These are phyloP conservation scores for Chloropicon primus DNA, from an alignment of 139 green algal genomes.

Conservation along the genomic window DNA sequence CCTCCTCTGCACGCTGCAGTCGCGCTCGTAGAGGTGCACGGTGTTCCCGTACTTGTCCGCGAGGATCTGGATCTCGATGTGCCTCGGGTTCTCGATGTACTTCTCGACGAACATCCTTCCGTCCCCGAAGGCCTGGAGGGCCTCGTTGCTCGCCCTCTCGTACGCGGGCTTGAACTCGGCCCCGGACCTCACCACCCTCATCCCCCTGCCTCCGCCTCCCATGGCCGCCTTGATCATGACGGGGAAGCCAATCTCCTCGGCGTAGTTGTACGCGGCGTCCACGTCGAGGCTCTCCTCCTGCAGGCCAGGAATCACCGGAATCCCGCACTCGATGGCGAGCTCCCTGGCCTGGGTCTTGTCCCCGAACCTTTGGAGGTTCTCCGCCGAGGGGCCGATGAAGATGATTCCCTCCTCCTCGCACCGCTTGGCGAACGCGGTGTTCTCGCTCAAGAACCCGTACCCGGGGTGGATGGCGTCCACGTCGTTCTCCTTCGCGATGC, in stretches of 20 bases:
- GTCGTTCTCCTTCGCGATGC: constrained; percentile 60
- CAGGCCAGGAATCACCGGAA: constrained; percentile 79
- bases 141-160: constrained; percentile 58
- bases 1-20: constrained; percentile 93
- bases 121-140: constrained; percentile 76
- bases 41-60: constrained; percentile 85
- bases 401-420: constrained; percentile 74
- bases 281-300: constrained; percentile 27
- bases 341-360: constrained; percentile 68
- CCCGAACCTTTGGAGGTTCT: constrained; percentile 75
- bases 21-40: constrained; percentile 88
- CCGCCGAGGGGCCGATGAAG: constrained; percentile 71
- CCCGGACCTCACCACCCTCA: constrained; percentile 68
- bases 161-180: constrained; percentile 68
- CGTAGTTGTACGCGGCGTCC: constrained; percentile 56
- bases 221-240: constrained; percentile 93
- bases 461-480: constrained; percentile 90
- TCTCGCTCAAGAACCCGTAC: constrained; percentile 69
- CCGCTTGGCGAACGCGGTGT: constrained; percentile 62
- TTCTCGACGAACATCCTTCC: constrained; percentile 92
- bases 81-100: constrained; percentile 76
- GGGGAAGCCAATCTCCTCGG: constrained; percentile 57
- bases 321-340: constrained; percentile 53
- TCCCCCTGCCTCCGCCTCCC: constrained; percentile 82
- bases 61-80: constrained; percentile 86